Evolutionary conservation across 2,329 filamentous ascomycete genomes (phyloP), one percentile per base, ranked within the genome.

Genomic region (Fusarium nanum): DNA sequence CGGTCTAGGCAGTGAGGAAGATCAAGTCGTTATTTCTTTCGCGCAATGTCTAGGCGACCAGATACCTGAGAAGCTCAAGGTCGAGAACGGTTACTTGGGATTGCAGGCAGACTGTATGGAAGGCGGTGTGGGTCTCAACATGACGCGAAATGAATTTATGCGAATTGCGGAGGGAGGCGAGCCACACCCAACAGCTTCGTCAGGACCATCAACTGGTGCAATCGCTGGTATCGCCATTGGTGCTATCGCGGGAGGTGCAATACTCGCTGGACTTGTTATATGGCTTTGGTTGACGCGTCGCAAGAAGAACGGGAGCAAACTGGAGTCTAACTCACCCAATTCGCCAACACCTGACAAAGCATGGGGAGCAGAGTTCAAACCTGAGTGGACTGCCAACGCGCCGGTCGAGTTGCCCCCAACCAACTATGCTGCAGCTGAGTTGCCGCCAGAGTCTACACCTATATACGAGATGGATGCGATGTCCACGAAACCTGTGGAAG

Each of bases 391-490:
- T 50, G 47, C 30, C 30, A 50, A 50, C 4, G 30, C 30, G 11
- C 47, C 30, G 6, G 47, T n/a, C 5, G 20, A 50, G 7, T 25
- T 34, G 7, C 30, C 47, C 5, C 30, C 47, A 10, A 50, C 7
- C 4, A 34, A 25, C 8, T 23, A 34, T n/a, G 16, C 20, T 10
- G 30, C 6, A 13, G 11, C 16, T 1, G 47, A 34, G 5, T 10
- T 50, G 7, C 16, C 47, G 3, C 10, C 47, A 3, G 20, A 18
- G 3, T 14, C 47, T 3, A 1, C 11, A 10, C 47, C 30, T 1
- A 34, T 50, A 14, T 50, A 50, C 30, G 30, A 50, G 16, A 50
- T 50, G 47, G 47, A 50, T 2, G 30, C 47, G 11, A 34, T 50
- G 20, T 11, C 47, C 1, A 10, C 6, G 7, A 34, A 18, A n/a